phyloP scores from a whole-genome alignment of 129 eudicot genomes.

The Artemisia tridentata region DNA sequence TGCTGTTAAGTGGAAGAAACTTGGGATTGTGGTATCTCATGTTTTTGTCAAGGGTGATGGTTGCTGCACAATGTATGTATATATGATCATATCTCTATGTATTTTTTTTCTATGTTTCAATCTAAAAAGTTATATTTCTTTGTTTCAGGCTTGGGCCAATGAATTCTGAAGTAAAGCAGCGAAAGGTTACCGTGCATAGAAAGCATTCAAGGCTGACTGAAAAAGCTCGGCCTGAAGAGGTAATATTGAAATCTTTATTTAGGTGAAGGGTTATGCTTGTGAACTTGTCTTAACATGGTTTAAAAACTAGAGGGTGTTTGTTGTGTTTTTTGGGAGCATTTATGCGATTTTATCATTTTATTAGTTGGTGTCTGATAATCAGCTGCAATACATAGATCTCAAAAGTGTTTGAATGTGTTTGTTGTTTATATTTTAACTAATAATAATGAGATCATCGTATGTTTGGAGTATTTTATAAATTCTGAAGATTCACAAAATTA shows the following conservation, averaged over 20 bases:
- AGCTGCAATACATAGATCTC: no score
- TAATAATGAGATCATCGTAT: no score
- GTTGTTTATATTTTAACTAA: no score
- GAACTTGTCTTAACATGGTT: no score
- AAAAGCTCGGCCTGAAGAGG: constrained; percentile 82
- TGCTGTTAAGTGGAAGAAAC: constrained; percentile 68
- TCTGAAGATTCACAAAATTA: no score
- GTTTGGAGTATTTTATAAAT: no score
- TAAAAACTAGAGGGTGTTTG: no score
- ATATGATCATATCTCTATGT: background rate
- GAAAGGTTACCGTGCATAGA: constrained; percentile 49
- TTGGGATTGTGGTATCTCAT: constrained; percentile 64
- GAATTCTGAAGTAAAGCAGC: constrained; percentile 79
- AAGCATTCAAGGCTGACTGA: constrained; percentile 58
- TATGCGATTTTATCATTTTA: no score
- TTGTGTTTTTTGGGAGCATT: background rate
- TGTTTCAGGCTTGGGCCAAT: constrained; percentile 88
- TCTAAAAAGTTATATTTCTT: background rate
- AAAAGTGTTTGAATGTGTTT: no score
- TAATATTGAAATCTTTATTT: constrained; percentile 12
- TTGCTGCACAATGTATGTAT: constrained; percentile 71
- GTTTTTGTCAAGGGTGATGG: constrained; percentile 61
- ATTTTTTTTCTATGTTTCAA: no score
- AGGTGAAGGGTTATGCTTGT: no score
- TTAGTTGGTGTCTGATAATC: no score